Base-by-base conservation (phyloP, 2,329 filamentous ascomycete species). In the Arthrobotrys sinensis region DNA sequence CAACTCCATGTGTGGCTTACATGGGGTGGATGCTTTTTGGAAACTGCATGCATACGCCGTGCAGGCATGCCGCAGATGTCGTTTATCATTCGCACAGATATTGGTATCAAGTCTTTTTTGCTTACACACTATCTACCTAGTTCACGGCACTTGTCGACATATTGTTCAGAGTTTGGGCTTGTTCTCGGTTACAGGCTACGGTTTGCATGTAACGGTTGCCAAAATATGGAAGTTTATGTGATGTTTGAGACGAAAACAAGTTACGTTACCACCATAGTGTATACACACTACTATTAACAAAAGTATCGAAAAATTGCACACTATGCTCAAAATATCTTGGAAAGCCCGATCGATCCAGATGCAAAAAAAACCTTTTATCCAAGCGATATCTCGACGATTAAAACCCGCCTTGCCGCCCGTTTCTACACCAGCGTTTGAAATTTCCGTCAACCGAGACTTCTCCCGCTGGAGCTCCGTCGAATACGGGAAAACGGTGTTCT, bases 41-140 rank as follows among this genome's bases (percentile, higher is more conserved):
- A 72, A 78, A 67, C 62, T 55, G 75, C 75, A 72, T 78, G 75
- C 70, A 75, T 67, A 14, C 69, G 62, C 50, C 50, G 60, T 53
- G 21, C 70, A 75, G 70, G 70, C 68, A 72, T 72, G 68, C 63
- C 63, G 43, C 62, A 75, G 70, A 36, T 60, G 52, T 75, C 62
- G 62, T 67, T 67, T 66, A 73, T 66, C 69, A 73, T 73, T 60
- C 48, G 62, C 52, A 75, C 69, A 60, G 38, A 64, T 63, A 48
- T 75, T 67, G 40, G 60, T 73, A 73, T 66, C 62, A 40, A 60
- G 8, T 32, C 43, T 45, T 36, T 24, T 45, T 57, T 40, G 34
- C 36, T 28, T 60, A 43, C 52, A 38, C 52, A 57, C 52, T 36
- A 55, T 7, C 19, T 60, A n/a, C 53, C 55, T 43, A 60, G 36